Conservation (phyloP, 2,329 filamentous ascomycete genomes). For the Westerdykella sp. region DNA sequence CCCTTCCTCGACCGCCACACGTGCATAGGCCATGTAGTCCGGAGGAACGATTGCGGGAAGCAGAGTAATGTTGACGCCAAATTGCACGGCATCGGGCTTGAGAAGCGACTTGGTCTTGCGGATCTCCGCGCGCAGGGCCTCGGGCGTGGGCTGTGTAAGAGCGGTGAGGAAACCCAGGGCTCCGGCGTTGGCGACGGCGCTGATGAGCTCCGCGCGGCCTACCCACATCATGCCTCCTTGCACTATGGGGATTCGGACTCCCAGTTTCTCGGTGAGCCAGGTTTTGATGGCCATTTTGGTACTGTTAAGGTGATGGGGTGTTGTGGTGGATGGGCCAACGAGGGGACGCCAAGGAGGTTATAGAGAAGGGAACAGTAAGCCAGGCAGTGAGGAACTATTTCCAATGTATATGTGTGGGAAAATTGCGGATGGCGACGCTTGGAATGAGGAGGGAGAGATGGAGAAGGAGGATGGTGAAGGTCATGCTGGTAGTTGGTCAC, state of each 20-base stretch:
- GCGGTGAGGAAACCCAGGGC: conserved; percentile 50
- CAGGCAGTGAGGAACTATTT: too few species aligned
- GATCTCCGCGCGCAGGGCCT: conserved; percentile 22
- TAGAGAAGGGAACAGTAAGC: too few species aligned
- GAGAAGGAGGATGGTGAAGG: too few species aligned
- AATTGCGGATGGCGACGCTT: too few species aligned
- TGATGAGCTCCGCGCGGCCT: conserved; percentile 48
- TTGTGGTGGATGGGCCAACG: not conserved
- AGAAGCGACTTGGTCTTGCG: conserved; percentile 15
- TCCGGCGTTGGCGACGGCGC: conserved; percentile 50
- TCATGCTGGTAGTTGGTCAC: too few species aligned
- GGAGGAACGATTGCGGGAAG: conserved; percentile 23
- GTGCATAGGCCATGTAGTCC: conserved; percentile 23
- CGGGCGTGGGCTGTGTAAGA: conserved; percentile 27
- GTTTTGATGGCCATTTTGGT: conserved; percentile 23
- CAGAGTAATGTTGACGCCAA: conserved; percentile 26
- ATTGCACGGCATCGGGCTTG: conserved; percentile 38
- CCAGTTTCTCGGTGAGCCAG: conserved; percentile 21
- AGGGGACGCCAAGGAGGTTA: too few species aligned
- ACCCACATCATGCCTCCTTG: conserved; percentile 49
- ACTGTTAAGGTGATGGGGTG: not conserved
- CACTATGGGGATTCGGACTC: conserved; percentile 19
- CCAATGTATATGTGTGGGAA: too few species aligned
- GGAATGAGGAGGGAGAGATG: too few species aligned
- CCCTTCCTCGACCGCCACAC: conserved; percentile 20